Base-by-base conservation (phyloP, 192 early-diverging fungal genomes). In the Backusella psychrophila region DNA sequence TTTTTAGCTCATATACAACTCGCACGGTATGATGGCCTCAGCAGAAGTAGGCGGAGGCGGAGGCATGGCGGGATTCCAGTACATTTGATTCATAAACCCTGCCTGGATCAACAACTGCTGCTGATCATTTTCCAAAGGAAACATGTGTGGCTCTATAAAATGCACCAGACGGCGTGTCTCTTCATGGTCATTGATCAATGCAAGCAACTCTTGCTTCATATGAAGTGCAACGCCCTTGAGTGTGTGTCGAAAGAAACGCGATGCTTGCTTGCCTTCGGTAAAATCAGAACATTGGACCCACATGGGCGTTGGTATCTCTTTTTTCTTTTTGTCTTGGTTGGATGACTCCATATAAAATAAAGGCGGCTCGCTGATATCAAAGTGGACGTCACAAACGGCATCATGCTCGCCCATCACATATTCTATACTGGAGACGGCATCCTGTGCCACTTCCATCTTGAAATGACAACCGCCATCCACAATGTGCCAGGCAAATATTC, bases 241-340 rank as follows among this genome's bases (percentile, higher is more conserved):
- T 1, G 85, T 85, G 49, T 89, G 88, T 63, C 84, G 78, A 63
- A 81, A 85, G 53, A 86, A 80, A 15, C 85, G 75, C 26, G 88
- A 84, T 7, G 89, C 89, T 75, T 90, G 89, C 71, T 86, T 88
- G 73, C 82, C 85, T 63, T 89, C 89, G 21, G 88, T 90, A 42
- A 90, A 90, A 77, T 90, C 89, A 42, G 82, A 86, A 72, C 89
- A 89, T 70, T 87, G 84, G 23, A 82, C 83, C 89, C 89, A 90
- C 36, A 59, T 46, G 15, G 44, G 56, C 17, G 46, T n/a, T 4
- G 35, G 53, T 63, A 56, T 23, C 53, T 63, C 26, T 63, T 19
- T 66, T 19, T 53, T 75, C 39, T 8, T 41, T 53, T 63, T 63
- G n/a, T 66, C 31, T 53, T 75, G 26, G 5, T 33, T 53, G 34